Conservation (phyloP, 1,284 basidiomycete genomes). For the Ceratobasidium papillatum region DNA sequence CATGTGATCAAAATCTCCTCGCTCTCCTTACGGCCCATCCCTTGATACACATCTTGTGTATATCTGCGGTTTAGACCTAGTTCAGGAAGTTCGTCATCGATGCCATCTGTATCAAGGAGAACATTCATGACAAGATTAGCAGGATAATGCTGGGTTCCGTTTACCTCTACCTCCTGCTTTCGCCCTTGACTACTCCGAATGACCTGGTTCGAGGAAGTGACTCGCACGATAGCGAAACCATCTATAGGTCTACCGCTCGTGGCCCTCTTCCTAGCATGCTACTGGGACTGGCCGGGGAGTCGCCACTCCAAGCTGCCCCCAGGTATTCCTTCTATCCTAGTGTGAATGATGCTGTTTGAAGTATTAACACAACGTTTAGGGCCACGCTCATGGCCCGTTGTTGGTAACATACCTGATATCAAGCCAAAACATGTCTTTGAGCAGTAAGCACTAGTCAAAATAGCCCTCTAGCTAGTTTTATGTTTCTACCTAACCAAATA, state of each 20-base stretch:
- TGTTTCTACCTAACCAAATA: not conserved
- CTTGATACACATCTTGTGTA: too few species aligned
- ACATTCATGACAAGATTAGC: too few species aligned
- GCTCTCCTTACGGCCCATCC: too few species aligned
- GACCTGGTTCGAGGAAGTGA: not conserved
- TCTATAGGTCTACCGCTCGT: not conserved
- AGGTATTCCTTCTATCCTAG: not conserved
- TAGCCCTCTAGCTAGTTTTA: not conserved
- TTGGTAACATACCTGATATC: slow-evolving; percentile 5
- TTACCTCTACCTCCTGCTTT: not conserved
- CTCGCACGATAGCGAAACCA: not conserved
- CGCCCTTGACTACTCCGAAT: not conserved
- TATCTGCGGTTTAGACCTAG: too few species aligned
- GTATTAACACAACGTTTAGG: not conserved
- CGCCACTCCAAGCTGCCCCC: slow-evolving; percentile 3
- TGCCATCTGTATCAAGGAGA: too few species aligned
- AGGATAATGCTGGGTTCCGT: too few species aligned
- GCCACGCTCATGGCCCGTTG: not conserved
- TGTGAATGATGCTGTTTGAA: not conserved
- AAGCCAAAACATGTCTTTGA: slow-evolving; percentile 7
- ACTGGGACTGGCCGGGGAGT: slow-evolving; percentile 22
- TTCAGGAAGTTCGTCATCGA: too few species aligned
- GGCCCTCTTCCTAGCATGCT: not conserved
- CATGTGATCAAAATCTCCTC: too few species aligned
- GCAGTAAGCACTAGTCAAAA: not conserved